A percentile compares a stretch with the other conserved stretches of the same genome.
These are phyloP conservation scores for Paramecium sonneborni DNA, from an alignment of 73 alveolate genomes.

Conservation along the genomic window DNA sequence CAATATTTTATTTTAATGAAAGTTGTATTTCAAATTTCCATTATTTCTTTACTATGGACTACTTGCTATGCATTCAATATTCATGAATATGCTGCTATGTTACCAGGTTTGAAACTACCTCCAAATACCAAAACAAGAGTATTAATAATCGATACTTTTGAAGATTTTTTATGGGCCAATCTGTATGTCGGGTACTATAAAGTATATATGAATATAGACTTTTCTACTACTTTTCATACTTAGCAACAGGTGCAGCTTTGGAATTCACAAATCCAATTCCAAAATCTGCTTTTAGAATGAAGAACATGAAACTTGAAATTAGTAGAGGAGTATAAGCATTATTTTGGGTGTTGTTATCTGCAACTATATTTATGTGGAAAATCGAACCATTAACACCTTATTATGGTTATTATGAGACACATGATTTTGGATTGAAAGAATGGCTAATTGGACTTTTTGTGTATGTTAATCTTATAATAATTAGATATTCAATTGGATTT, in stretches of 20 bases:
- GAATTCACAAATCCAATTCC: slow-evolving; percentile 69
- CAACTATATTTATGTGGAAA: slow-evolving; percentile 66
- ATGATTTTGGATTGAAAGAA: slow-evolving; percentile 61
- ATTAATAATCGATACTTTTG: slow-evolving; percentile 51
- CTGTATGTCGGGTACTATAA: slow-evolving; percentile 49
- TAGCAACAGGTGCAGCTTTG: slow-evolving; percentile 47
- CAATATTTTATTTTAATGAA: background rate
- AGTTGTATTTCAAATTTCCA: background rate
- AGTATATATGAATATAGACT: background rate
- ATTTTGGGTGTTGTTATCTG: slow-evolving; percentile 40
- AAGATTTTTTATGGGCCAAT: slow-evolving; percentile 63
- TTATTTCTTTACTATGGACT: background rate
- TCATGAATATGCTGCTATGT: slow-evolving; percentile 27
- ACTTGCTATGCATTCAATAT: slow-evolving; percentile 9
- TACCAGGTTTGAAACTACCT: slow-evolving; percentile 66
- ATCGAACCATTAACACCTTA: slow-evolving; percentile 53
- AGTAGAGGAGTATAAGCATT: slow-evolving; percentile 58
- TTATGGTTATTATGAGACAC: slow-evolving; percentile 60
- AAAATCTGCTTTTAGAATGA: slow-evolving; percentile 25
- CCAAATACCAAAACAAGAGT: slow-evolving; percentile 33
- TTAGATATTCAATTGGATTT: slow-evolving; percentile 46
- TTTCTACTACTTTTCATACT: slow-evolving; percentile 45
- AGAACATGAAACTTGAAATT: slow-evolving; percentile 52
- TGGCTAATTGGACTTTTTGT: slow-evolving; percentile 47
- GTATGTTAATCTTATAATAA: background rate